Evolutionary conservation across 345 rosid genomes (phyloP).

Genomic region (Arabis alpina): DNA sequence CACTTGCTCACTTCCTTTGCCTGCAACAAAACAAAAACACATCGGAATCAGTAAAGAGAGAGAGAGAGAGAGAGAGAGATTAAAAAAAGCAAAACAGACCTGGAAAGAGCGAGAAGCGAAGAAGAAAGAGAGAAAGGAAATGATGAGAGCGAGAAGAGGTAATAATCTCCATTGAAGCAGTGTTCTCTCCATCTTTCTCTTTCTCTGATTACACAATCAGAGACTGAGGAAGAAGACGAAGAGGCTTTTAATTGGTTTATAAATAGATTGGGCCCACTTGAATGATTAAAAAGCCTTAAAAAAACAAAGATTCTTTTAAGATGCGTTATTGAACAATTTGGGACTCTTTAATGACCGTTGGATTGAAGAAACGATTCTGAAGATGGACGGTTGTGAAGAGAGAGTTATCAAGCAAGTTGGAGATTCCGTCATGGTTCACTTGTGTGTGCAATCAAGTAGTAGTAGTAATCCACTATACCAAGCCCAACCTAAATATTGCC

Average conservation of each 20-base stretch:
- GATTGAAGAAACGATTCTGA: background rate
- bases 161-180: slow-evolving; percentile 58
- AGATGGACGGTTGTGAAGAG: slow-evolving; percentile 28
- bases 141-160: slow-evolving; percentile 57
- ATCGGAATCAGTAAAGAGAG: slow-evolving; percentile 7
- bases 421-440: slow-evolving; percentile 37
- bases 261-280: slow-evolving; percentile 11
- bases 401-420: slow-evolving; percentile 22
- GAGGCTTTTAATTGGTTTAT: slow-evolving; percentile 28
- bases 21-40: slow-evolving; percentile 45
- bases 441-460: slow-evolving; percentile 12
- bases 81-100: slow-evolving; percentile 41
- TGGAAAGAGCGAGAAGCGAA: slow-evolving; percentile 50
- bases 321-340: slow-evolving; percentile 20
- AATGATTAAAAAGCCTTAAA: background rate
- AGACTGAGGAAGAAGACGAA: slow-evolving; percentile 7
- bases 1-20: slow-evolving; percentile 47
- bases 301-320: slow-evolving; percentile 14
- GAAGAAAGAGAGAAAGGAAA: slow-evolving; percentile 48
- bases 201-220: background rate
- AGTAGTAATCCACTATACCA: too few species aligned
- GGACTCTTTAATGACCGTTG: slow-evolving; percentile 27
- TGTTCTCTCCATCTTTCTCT: slow-evolving; percentile 41
- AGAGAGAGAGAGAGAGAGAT: slow-evolving; percentile 9
- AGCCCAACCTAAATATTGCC: background rate